Evolutionary conservation across 495 filamentous ascomycete species (phyloP).

Genomic region (Neurospora sp.): DNA sequence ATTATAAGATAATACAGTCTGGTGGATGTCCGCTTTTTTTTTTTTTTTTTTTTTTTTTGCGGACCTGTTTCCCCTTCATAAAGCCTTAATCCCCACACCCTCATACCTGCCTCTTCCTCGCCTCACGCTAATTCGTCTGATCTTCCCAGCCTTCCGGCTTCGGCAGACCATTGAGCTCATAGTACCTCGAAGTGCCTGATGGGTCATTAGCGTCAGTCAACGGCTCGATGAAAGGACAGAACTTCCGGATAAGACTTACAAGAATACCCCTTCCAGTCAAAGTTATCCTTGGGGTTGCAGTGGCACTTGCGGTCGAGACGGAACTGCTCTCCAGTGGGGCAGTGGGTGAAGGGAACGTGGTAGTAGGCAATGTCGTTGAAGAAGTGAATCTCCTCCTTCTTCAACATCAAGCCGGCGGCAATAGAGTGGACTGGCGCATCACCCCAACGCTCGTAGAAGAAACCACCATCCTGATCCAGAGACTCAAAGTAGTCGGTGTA

Average conservation of each 20-base stretch:
- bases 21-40: background rate
- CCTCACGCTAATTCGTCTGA: slow-evolving; percentile 43
- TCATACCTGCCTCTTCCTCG: background rate
- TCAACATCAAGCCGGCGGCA: slow-evolving; percentile 71
- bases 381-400: slow-evolving; percentile 92
- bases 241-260: slow-evolving; percentile 47
- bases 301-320: slow-evolving; percentile 76
- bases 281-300: slow-evolving; percentile 93
- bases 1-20: background rate
- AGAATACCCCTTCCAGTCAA: slow-evolving; percentile 97
- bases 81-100: background rate
- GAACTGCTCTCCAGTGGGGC: slow-evolving; percentile 75
- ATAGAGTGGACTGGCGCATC: slow-evolving; percentile 94
- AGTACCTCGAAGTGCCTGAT: slow-evolving; percentile 69
- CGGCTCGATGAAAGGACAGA: background rate
- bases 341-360: slow-evolving; percentile 98
- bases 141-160: slow-evolving; percentile 78
- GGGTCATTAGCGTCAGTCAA: slow-evolving; percentile 6
- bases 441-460: slow-evolving; percentile 92
- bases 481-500: slow-evolving; percentile 75
- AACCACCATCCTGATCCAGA: slow-evolving; percentile 73
- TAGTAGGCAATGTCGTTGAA: slow-evolving; percentile 99
- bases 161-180: slow-evolving; percentile 64
- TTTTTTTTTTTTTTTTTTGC: background rate
- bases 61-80: background rate